Percentiles rank a stretch among this genome's conserved stretches.
Conservation (phyloP, 495 filamentous ascomycete species). For the Podospora tetraspora region DNA sequence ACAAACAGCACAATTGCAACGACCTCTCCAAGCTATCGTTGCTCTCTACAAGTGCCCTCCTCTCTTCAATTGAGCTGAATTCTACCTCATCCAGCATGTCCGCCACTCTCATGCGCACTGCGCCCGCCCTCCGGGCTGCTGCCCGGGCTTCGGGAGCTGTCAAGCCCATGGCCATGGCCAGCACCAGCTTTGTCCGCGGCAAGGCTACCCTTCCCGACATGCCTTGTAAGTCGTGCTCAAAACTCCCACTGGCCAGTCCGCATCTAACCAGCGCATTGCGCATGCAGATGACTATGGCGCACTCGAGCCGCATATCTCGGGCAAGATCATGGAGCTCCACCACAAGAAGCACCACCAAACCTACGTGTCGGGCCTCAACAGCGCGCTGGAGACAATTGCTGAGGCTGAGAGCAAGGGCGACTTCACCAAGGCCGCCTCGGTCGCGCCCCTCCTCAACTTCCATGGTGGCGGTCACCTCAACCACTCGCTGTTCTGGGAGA, state of each 20-base stretch:
- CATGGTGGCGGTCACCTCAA: conserved; percentile 94
- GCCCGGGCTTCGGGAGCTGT: conserved; percentile 37
- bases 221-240: conserved; percentile 58
- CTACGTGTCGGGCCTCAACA: conserved; percentile 71
- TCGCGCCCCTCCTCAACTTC: conserved; percentile 91
- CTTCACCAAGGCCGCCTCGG: conserved; percentile 64
- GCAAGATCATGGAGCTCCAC: conserved; percentile 96
- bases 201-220: conserved; percentile 95
- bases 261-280: background rate
- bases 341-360: conserved; percentile 75
- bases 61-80: conserved; percentile 16
- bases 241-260: background rate
- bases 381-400: conserved; percentile 54
- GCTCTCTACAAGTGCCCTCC: background rate
- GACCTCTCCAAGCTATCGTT: background rate
- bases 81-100: conserved; percentile 37
- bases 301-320: conserved; percentile 90
- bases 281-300: conserved; percentile 77
- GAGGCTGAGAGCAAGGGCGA: conserved; percentile 55
- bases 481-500: conserved; percentile 97
- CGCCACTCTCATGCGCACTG: conserved; percentile 49
- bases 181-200: conserved; percentile 69
- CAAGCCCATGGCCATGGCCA: conserved; percentile 53
- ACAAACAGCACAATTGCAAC: background rate
- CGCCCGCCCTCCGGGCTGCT: conserved; percentile 39